Percentiles rank a stretch among this genome's conserved stretches.
Conservation (phyloP, 352 stramenopile genomes). For the Hyaloperonospora brassicae region DNA sequence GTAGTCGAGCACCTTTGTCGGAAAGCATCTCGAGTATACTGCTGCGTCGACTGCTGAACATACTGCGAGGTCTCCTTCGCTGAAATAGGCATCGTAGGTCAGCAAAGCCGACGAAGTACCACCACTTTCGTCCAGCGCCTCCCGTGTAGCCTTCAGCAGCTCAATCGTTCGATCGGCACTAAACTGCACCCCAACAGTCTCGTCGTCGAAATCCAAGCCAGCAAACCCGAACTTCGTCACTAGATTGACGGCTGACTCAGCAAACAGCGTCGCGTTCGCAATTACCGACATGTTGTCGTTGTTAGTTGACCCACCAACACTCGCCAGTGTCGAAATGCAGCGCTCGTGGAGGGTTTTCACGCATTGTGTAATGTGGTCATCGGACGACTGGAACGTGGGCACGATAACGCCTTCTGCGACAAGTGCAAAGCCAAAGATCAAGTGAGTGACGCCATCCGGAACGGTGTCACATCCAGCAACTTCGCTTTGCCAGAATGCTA, state of each 20-base stretch:
- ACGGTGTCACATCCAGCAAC: conserved; percentile 63
- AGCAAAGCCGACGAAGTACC: conserved; percentile 31
- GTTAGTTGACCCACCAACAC: conserved; percentile 67
- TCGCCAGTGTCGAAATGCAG: conserved; percentile 51
- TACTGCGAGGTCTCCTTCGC: conserved; percentile 48
- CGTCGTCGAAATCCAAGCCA: conserved; percentile 68
- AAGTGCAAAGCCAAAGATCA: conserved; percentile 69
- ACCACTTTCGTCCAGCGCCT: conserved; percentile 28
- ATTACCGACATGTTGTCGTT: conserved; percentile 50
- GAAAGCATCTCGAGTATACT: conserved; percentile 58
- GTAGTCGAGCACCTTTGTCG: conserved; percentile 34
- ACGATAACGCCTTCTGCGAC: conserved; percentile 42
- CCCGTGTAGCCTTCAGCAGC: conserved; percentile 41
- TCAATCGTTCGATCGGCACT: conserved; percentile 37
- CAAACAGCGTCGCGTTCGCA: conserved; percentile 39
- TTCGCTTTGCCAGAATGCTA: conserved; percentile 79
- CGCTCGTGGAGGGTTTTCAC: conserved; percentile 47
- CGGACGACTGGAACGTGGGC: conserved; percentile 50
- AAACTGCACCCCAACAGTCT: conserved; percentile 56
- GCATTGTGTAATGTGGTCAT: conserved; percentile 47
- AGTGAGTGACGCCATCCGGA: conserved; percentile 61
- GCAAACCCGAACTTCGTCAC: conserved; percentile 62
- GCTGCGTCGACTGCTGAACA: conserved; percentile 32
- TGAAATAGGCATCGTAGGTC: conserved; percentile 70
- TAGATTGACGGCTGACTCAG: conserved; percentile 36